These are phyloP conservation scores for Sugiyamaella floridensis DNA, from an alignment of 805 yeast species.

Conservation along the genomic window DNA sequence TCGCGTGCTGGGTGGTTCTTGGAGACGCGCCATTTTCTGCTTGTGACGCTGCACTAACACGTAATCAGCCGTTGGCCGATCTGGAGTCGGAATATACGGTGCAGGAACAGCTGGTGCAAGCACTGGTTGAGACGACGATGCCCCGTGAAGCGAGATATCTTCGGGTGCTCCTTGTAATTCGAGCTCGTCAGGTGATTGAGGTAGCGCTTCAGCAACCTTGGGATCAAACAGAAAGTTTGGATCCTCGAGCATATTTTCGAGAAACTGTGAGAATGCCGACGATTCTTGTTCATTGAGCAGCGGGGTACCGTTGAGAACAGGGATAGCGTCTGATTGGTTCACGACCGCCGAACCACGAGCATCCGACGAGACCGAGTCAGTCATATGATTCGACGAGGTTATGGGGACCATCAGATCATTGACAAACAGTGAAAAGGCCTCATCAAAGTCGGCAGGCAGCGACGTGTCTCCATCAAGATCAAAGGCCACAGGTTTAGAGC, in stretches of 20 bases:
- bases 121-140: too few species aligned
- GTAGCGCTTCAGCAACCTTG: constrained; percentile 21
- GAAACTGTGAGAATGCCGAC: constrained; percentile 26
- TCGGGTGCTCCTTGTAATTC: neutral
- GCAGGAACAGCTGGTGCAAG: neutral
- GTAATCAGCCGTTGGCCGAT: neutral
- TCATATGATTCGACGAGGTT: neutral
- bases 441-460: constrained; percentile 18
- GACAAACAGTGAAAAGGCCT: constrained; percentile 19
- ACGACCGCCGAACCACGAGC: neutral
- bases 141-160: too few species aligned
- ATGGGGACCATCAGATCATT: neutral
- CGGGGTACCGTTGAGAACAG: constrained; percentile 4
- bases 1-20: too few species aligned
- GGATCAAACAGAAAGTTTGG: constrained; percentile 29
- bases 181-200: constrained; percentile 11
- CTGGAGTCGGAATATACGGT: too few species aligned
- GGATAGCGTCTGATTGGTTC: neutral
- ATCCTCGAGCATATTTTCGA: constrained; percentile 27
- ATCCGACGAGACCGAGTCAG: neutral
- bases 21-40: neutral
- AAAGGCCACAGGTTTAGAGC: neutral
- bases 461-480: constrained; percentile 1
- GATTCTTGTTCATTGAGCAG: constrained; percentile 27
- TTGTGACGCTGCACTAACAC: neutral